Evolutionary conservation across 306 rosid genomes (phyloP).

Genomic region (Luffa aegyptiaca): DNA sequence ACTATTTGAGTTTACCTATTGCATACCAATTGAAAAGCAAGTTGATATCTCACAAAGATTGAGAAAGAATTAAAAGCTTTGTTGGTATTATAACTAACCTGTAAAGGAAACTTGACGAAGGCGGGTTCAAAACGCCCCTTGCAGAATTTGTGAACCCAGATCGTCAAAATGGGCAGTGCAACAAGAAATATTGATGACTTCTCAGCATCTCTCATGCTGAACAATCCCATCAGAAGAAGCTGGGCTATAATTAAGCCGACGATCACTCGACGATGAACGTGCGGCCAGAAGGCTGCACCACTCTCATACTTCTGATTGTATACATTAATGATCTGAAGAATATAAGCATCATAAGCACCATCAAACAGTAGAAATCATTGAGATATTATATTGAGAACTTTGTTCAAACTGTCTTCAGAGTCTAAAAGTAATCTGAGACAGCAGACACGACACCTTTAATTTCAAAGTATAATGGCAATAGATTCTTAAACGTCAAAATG

Average conservation of each 20-base stretch:
- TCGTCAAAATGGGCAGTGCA: constrained; percentile 60
- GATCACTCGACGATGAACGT: constrained; percentile 63
- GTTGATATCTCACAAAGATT: not conserved
- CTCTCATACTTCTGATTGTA: constrained; percentile 80
- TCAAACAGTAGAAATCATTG: not conserved
- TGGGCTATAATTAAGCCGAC: constrained; percentile 62
- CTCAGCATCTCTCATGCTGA: constrained; percentile 52
- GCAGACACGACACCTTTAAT: not conserved
- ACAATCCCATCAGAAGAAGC: constrained; percentile 64
- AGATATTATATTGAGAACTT: not conserved
- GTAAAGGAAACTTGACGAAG: constrained; percentile 52
- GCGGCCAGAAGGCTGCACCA: constrained; percentile 89
- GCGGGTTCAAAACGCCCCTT: constrained; percentile 90
- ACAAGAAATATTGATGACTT: constrained; percentile 40
- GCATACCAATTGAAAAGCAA: not conserved
- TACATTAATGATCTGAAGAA: constrained; percentile 68
- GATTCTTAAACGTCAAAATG: not conserved
- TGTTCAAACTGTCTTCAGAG: not conserved
- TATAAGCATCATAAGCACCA: constrained; percentile 8
- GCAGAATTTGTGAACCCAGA: constrained; percentile 71
- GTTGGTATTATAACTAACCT: constrained; percentile 36
- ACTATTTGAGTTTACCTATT: not conserved
- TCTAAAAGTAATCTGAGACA: not conserved
- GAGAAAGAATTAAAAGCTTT: not conserved
- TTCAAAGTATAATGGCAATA: not conserved